Evolutionary conservation across 352 stramenopile genomes (phyloP).

Genomic region (Elongisporangium prolatum): DNA sequence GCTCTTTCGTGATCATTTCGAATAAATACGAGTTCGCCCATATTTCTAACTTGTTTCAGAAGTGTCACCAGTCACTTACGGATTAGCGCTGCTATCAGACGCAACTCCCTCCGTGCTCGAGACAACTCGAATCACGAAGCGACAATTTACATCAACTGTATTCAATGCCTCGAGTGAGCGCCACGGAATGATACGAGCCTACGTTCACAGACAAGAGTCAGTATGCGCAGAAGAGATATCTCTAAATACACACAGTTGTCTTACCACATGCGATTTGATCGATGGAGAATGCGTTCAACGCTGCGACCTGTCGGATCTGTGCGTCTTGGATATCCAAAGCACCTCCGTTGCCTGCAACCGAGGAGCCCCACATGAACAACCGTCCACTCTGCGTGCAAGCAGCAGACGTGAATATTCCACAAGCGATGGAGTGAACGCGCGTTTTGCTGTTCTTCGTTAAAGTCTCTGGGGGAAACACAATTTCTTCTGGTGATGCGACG

Average conservation of each 20-base stretch:
- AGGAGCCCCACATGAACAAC: conserved; percentile 73
- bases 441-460: not conserved
- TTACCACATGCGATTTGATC: conserved; percentile 57
- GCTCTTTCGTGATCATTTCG: too few relatives aligned
- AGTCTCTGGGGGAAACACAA: conserved; percentile 21
- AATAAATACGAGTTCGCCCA: too few relatives aligned
- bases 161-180: conserved; percentile 40
- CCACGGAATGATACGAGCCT: conserved; percentile 68
- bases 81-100: too few relatives aligned
- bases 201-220: not conserved
- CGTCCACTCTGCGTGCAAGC: conserved; percentile 42
- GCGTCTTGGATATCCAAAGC: conserved; percentile 48
- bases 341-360: conserved; percentile 62
- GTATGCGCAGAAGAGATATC: conserved; percentile 3
- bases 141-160: conserved; percentile 29
- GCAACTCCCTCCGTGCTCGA: too few relatives aligned
- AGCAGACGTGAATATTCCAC: conserved; percentile 61
- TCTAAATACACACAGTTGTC: conserved; percentile 6
- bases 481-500: conserved; percentile 39
- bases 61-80: too few relatives aligned
- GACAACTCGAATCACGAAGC: too few relatives aligned
- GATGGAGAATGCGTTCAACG: conserved; percentile 42
- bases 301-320: conserved; percentile 30
- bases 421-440: conserved; percentile 40
- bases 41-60: too few relatives aligned